Conservation (phyloP, 805 yeast species). For the Saturnispora saitoi region DNA sequence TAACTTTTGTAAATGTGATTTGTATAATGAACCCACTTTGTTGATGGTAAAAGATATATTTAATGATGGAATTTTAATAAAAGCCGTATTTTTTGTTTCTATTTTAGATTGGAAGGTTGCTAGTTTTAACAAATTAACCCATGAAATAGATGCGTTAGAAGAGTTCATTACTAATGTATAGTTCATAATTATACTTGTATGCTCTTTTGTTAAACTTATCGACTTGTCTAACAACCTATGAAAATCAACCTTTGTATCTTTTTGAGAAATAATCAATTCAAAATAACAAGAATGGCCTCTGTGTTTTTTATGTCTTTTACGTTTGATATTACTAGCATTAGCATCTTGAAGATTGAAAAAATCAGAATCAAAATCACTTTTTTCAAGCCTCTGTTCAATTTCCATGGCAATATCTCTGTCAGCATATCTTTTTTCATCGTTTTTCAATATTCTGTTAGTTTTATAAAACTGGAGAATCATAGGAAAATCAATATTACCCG, state of each 20-base stretch:
- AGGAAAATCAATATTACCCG: slow-evolving; percentile 44
- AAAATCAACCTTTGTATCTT: slow-evolving; percentile 36
- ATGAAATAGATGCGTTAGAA: slow-evolving; percentile 44
- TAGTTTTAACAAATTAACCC: slow-evolving; percentile 53
- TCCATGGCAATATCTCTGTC: slow-evolving; percentile 2
- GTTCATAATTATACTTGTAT: slow-evolving; percentile 9
- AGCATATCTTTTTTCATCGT: slow-evolving; percentile 10
- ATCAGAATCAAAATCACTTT: neutral
- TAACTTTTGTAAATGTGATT: neutral
- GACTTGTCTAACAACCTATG: slow-evolving; percentile 68
- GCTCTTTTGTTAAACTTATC: slow-evolving; percentile 37
- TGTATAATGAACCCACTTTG: neutral
- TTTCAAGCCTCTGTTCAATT: neutral
- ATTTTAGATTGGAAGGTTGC: slow-evolving; percentile 30
- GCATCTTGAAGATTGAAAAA: neutral
- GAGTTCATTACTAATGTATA: slow-evolving; percentile 53
- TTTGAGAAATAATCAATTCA: slow-evolving; percentile 12
- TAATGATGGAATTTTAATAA: slow-evolving; percentile 38
- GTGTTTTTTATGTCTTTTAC: slow-evolving; percentile 12
- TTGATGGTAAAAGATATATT: slow-evolving; percentile 32
- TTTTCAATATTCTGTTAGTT: slow-evolving; percentile 29
- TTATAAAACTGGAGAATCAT: slow-evolving; percentile 56
- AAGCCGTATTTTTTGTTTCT: slow-evolving; percentile 7
- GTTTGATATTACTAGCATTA: slow-evolving; percentile 3
- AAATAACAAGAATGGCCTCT: slow-evolving; percentile 12